A percentile compares a stretch with the other conserved stretches of the same genome.
These are phyloP conservation scores for Streptanthus diversifolius DNA, from an alignment of 345 rosid genomes.

Conservation along the genomic window DNA sequence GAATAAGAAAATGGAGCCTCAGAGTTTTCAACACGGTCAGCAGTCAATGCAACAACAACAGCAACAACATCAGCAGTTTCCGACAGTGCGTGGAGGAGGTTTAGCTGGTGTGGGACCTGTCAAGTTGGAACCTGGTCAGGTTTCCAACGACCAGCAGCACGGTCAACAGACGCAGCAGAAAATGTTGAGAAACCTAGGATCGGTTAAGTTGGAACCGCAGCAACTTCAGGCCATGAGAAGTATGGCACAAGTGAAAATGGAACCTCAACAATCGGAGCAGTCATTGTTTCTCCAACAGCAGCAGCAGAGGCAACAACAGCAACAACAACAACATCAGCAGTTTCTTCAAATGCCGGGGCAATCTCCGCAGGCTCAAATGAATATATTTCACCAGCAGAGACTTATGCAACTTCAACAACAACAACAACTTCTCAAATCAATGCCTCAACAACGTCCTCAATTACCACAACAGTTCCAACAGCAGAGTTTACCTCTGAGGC, in stretches of 20 bases:
- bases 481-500: constrained; percentile 68
- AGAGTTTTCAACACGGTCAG: constrained; percentile 71
- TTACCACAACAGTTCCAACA: constrained; percentile 75
- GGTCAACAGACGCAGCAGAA: constrained; percentile 57
- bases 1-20: constrained; percentile 61
- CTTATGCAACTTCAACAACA: constrained; percentile 73
- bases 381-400: constrained; percentile 72
- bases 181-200: constrained; percentile 53
- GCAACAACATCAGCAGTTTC: constrained; percentile 53
- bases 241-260: constrained; percentile 68
- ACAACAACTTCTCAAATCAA: constrained; percentile 74
- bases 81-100: constrained; percentile 56
- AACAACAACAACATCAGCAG: constrained; percentile 78
- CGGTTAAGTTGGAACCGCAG: constrained; percentile 76
- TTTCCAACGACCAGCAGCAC: constrained; percentile 59
- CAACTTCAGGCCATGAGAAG: constrained; percentile 61
- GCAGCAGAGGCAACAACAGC: constrained; percentile 62
- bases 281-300: constrained; percentile 79
- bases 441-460: constrained; percentile 82
- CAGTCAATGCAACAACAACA: constrained; percentile 47
- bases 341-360: constrained; percentile 81
- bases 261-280: constrained; percentile 75
- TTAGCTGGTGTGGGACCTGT: constrained; percentile 67
- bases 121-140: constrained; percentile 78
- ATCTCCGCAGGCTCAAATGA: constrained; percentile 75